Evolutionary conservation across 1,139 yeast species (phyloP).

Genomic region (Schizosaccharomyces versatilis): DNA sequence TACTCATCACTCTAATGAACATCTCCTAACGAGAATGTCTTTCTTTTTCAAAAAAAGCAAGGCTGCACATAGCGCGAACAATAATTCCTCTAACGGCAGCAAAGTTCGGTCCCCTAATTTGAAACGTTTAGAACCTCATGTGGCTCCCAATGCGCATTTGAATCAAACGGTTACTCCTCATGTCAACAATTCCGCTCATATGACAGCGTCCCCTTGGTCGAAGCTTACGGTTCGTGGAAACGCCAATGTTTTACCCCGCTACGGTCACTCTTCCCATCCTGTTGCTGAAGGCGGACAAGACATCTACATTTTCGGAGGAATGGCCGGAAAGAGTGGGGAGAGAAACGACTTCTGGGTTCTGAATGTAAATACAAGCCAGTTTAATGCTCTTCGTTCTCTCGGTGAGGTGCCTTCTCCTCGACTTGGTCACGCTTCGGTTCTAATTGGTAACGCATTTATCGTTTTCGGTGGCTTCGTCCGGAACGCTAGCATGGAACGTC

Average conservation of each 20-base stretch:
- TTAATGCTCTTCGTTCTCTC: slow-evolving; percentile 15
- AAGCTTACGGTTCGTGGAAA: background rate
- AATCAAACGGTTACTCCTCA: too few relatives aligned
- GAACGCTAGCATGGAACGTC: slow-evolving; percentile 39
- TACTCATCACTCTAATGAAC: too few relatives aligned
- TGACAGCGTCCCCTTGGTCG: background rate
- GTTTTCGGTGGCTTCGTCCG: slow-evolving; percentile 94
- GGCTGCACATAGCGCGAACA: too few relatives aligned
- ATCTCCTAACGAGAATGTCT: too few relatives aligned
- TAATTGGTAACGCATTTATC: slow-evolving; percentile 87
- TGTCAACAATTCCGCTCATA: background rate
- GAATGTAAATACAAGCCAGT: slow-evolving; percentile 30
- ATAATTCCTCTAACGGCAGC: too few relatives aligned
- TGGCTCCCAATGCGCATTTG: too few relatives aligned
- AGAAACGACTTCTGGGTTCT: slow-evolving; percentile 82
- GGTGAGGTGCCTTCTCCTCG: slow-evolving; percentile 80
- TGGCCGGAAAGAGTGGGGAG: slow-evolving; percentile 62
- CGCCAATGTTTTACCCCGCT: background rate
- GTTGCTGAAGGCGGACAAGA: slow-evolving; percentile 20
- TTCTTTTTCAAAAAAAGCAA: too few relatives aligned
- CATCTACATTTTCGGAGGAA: slow-evolving; percentile 79
- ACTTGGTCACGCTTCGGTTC: slow-evolving; percentile 82
- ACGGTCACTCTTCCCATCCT: background rate
- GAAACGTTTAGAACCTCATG: too few relatives aligned
- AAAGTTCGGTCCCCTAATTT: too few relatives aligned